Base-by-base conservation (phyloP, 176 grass and related monocot species). In the Ensete glaucum region DNA sequence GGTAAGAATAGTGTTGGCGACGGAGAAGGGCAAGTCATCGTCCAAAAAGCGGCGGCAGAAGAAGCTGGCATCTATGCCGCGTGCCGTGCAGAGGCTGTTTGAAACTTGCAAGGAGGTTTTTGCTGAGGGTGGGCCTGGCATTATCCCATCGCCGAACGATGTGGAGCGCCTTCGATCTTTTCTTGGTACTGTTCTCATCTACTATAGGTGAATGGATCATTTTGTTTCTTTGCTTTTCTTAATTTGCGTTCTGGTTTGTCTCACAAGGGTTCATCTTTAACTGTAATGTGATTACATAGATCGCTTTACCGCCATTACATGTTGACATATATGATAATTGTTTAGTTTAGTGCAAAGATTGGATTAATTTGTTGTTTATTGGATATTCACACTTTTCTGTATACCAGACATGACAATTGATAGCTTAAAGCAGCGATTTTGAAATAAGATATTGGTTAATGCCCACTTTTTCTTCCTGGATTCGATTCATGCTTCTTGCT, bases 81-180 rank as follows among this genome's bases (percentile, higher is more conserved):
- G 57, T 15, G 54, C 50, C 14, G 80, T 96, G 73, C 92, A 89
- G 87, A 80, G 75, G 15, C 83, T 96, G 51, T 92, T 85, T 71
- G 82, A 85, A 59, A 85, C 82, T 49, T 92, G 92, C 81, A 73
- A 34, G 62, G 84, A 78, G 52, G 78, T 92, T 26, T 92, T 96
- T 66, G 52, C 67, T 0, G 73, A 11, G 2, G 89, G 84, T 0
- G 79, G 48, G 13, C 84, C 89, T 9, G 87, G 89, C 9, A 54
- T 87, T 58, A 79, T 92, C 14, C 92, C 92, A 1, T 81, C 80
- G 25, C 75, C 72, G 11, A 57, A 92, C 9, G 79, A 85, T 82
- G 82, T 96, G 24, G 59, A 16, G 11, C 86, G 89, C 19, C 89
- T 96, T 71, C 66, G 62, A 0, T 55, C 2, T 3, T 34, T 87